Evolutionary conservation across 2,329 filamentous ascomycete genomes (phyloP), one percentile per base, ranked within the genome.

Genomic region (Zalaria sp.): DNA sequence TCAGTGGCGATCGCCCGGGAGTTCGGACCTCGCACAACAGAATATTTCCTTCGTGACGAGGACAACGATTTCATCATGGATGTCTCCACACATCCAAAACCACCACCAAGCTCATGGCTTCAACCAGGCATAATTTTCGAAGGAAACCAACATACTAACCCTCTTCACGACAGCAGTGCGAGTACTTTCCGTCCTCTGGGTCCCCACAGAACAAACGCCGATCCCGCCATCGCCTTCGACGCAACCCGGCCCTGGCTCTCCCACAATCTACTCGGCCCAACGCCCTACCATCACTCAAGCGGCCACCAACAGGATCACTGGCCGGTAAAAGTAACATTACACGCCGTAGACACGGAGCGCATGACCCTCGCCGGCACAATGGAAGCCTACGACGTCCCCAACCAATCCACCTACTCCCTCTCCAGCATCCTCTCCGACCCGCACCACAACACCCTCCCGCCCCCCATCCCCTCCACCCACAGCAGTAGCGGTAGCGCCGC

Each of bases 341-440:
- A 81, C 51, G 64, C 69, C 11, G 68, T 81, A 37, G 75, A 82
- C 55, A 71, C 69, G 50, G 61, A 66, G 4, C 65, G 62, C 11
- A 78, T 81, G 75, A 75, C 73, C 0, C 57, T 82, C 11, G 73
- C 75, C 25, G 78, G 77, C 3, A 81, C 76, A 5, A 82, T 82
- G 78, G 75, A 80, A 57, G 78, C 78, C 4, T 80, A 78, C 59
- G 77, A 81, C 49, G 77, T 80, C 8, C 77, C 77, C 2, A 67
- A 64, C 28, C 62, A 67, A 43, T 54, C 57, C 1, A 54, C 57
- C 38, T 47, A 52, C 5, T 52, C 55, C 37, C 25, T 31, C 34
- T 47, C 57, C 47, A 31, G 39, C 44, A 34, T 58, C 37, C 46
- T 26, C 53, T 52, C 39, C 10, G 40, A 35, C 51, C 8, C 38